Evolutionary conservation across 768 basidiomycete genomes (phyloP), one percentile per base, ranked within the genome.

Genomic region (Pholiota conissans): DNA sequence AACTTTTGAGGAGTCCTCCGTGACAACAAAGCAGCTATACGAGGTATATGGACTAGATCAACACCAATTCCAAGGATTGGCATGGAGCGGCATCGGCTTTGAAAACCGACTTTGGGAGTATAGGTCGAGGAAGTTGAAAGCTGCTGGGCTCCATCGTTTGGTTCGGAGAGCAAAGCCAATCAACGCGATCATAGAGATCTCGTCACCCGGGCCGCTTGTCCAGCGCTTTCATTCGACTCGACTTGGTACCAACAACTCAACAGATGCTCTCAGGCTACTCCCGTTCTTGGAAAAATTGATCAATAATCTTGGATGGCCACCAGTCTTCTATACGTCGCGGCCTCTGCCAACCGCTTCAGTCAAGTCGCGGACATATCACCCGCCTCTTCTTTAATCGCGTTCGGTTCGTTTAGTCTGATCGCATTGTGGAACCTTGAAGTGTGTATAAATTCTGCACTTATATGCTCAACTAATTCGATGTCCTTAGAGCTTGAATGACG

Each of bases 1-100:
- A 93, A 70, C 39, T 69, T 78, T 29, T 66, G 58, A 9, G 79
- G 60, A 3, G 76, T 71, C 42, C 83, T 75, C 18, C 89, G 79
- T 5, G 67, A 56, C 10, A 90, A 63, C 24, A 93, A 65, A 20
- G 79, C 67, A 20, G 71, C 66, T 61, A 95, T 81, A 16, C 92
- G 87, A 28, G 89, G 83, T 8, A 90, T 56, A 65, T 86, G 81
- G 27, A 91, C 77, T 47, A 94, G 69, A 68, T 94, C 92, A 61
- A 87, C 84, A 16, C 91, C 91, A 56, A 91, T 77, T 28, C 91
- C 91, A 56, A 90, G 72, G 62, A 93, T 80, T 61, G 76, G 65
- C 88, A 87, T 87, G 29, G 18, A 26, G n/a, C 27, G 24, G 37
- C 61, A 35, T 46, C 40, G 18, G 54, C n/a, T n/a, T 8, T 32